Base-by-base conservation (phyloP, 768 basidiomycete genomes). In the Floccularia luteovirens region DNA sequence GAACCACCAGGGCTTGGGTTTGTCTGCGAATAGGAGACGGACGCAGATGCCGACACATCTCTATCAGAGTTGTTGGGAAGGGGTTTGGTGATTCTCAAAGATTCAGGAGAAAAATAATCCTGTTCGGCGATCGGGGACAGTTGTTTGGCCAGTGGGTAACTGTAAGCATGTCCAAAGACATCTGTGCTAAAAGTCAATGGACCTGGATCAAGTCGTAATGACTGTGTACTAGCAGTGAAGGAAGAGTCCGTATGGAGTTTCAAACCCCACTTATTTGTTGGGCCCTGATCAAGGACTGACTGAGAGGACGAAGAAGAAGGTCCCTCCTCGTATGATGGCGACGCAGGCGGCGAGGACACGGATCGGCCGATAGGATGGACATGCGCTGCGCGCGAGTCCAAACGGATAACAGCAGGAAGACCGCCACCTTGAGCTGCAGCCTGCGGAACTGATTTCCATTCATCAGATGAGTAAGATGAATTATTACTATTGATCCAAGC, bases 81-180 rank as follows among this genome's bases (percentile, higher is more conserved):
- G 31, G 47, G 43, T 24, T 51, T 48, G 5, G 48, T 44, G 30
- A 44, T 47, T 31, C 50, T 42, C 33, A 49, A 37, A 16, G 49
- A 49, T 31, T 52, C 52, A 22, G 76, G 76, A 4, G 78, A 76
- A 40, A 76, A 52, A 49, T 80, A 80, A 39, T 81, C 76, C 47
- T 72, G 72, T 57, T 83, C 82, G 6, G 67, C 68, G 28, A 84
- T 82, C 0, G 82, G 80, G 1, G 81, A 81, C 25, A 83, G 68
- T 32, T 71, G 79, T 52, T 66, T 67, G 19, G 59, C 63, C 69
- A 41, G 43, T 2, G 67, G 64, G 36, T 67, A 66, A 41, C 55
- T 55, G 35, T 64, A 63, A 3, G 62, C 62, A 33, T 56, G 45
- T 4, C 51, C 58, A 48, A 60, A 66, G 1, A 64, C 57, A 38